These are phyloP conservation scores for Salix brachista DNA, from an alignment of 345 rosid genomes.

Conservation along the genomic window DNA sequence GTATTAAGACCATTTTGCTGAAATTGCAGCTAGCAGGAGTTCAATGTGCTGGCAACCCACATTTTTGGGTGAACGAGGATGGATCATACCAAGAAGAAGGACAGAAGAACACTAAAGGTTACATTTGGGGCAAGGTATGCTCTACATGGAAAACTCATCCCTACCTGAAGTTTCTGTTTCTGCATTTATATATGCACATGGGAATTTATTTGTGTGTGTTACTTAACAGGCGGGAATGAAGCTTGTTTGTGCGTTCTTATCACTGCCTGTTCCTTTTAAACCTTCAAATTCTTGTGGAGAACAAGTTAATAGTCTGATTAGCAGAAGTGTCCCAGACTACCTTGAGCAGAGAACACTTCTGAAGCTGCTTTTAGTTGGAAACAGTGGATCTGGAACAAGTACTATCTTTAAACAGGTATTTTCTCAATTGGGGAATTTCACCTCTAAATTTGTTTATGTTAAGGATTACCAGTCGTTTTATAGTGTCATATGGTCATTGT, in stretches of 20 bases:
- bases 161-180: not conserved
- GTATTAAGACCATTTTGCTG: slow-evolving; percentile 10
- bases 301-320: slow-evolving; percentile 39
- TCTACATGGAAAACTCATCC: not conserved
- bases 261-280: slow-evolving; percentile 91
- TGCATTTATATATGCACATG: not conserved
- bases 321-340: slow-evolving; percentile 73
- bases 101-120: slow-evolving; percentile 93
- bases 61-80: slow-evolving; percentile 99
- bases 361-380: slow-evolving; percentile 85
- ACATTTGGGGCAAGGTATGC: slow-evolving; percentile 96
- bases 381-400: slow-evolving; percentile 87
- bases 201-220: slow-evolving; percentile 16
- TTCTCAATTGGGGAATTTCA: slow-evolving; percentile 1
- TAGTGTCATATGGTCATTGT: not conserved
- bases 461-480: not conserved
- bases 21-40: slow-evolving; percentile 94
- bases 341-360: slow-evolving; percentile 66
- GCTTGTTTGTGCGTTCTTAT: slow-evolving; percentile 83
- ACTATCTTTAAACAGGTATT: slow-evolving; percentile 94
- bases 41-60: slow-evolving; percentile 99
- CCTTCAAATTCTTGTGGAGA: slow-evolving; percentile 58
- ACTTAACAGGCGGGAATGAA: slow-evolving; percentile 79
- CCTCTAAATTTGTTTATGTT: not conserved
- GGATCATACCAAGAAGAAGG: slow-evolving; percentile 99